These are phyloP conservation scores for Hypoxylon sp. DNA, from an alignment of 2,329 filamentous ascomycete genomes.

Conservation along the genomic window DNA sequence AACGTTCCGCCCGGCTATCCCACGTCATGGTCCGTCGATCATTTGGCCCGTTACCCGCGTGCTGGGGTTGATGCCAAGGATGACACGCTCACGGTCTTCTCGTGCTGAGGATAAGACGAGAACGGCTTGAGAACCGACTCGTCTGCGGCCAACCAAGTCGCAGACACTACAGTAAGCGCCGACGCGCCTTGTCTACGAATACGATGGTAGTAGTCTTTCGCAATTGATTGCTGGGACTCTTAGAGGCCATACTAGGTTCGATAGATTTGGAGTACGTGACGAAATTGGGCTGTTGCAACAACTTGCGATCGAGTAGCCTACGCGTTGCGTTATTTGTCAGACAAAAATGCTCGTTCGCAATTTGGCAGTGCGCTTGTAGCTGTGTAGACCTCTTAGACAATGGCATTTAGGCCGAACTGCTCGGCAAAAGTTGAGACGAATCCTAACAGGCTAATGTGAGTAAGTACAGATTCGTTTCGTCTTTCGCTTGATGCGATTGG, in stretches of 20 bases:
- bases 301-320: conserved; percentile 23
- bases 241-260: conserved; percentile 19
- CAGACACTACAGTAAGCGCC: conserved; percentile 32
- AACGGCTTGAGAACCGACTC: conserved; percentile 19
- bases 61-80: conserved; percentile 29
- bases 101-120: conserved; percentile 20
- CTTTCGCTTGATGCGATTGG: conserved; percentile 21
- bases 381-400: neutral
- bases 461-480: conserved; percentile 16
- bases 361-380: neutral
- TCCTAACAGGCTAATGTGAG: conserved; percentile 3
- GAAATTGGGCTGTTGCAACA: conserved; percentile 13
- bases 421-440: conserved; percentile 19
- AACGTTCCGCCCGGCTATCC: conserved; percentile 26
- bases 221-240: conserved; percentile 12
- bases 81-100: conserved; percentile 19
- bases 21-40: conserved; percentile 33
- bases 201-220: neutral
- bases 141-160: conserved; percentile 7
- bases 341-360: conserved; percentile 15
- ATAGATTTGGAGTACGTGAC: conserved; percentile 17
- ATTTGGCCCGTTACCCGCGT: conserved; percentile 27
- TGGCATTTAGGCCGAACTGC: conserved; percentile 15
- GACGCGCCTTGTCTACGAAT: conserved; percentile 16
- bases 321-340: conserved; percentile 18